Conservation (phyloP, 495 filamentous ascomycete species). For the Patellaria atrata region DNA sequence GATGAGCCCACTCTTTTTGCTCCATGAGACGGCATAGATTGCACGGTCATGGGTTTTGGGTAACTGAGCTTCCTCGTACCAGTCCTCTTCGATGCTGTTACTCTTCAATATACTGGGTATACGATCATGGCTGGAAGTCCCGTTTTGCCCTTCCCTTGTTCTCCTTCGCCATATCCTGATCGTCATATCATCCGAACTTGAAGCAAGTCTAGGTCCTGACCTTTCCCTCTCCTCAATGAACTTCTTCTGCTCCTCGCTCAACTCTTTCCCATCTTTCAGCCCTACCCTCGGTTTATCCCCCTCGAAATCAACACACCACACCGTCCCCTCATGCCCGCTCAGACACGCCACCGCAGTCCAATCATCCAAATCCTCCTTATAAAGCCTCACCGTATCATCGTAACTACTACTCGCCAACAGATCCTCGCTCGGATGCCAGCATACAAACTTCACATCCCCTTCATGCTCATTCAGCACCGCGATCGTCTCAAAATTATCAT, state of each 20-base stretch:
- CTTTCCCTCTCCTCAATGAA: conserved; percentile 27
- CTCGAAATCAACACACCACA: conserved; percentile 85
- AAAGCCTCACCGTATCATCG: conserved; percentile 79
- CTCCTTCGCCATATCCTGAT: conserved; percentile 63
- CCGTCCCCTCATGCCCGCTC: conserved; percentile 62
- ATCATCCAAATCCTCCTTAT: conserved; percentile 81
- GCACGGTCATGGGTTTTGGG: conserved; percentile 64
- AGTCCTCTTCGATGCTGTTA: conserved; percentile 57
- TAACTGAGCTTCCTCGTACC: conserved; percentile 56
- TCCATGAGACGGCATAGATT: conserved; percentile 74
- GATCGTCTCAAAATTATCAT: conserved; percentile 91
- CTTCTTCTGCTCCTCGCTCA: conserved; percentile 27
- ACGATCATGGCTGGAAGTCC: no score
- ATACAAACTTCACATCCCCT: conserved; percentile 84
- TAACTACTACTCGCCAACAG: conserved; percentile 77
- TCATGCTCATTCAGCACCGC: conserved; percentile 89
- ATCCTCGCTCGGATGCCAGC: conserved; percentile 73
- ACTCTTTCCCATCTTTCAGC: conserved; percentile 16
- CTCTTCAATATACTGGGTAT: conserved; percentile 73
- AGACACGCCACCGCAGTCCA: conserved; percentile 83
- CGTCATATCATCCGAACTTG: conserved; percentile 64
- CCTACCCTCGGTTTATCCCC: conserved; percentile 25
- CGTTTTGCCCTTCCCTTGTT: conserved; percentile 32
- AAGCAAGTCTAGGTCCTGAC: conserved; percentile 52
- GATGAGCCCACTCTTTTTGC: conserved; percentile 52